These are phyloP conservation scores for Cucurbita maxima DNA, from an alignment of 306 rosid species.

Conservation along the genomic window DNA sequence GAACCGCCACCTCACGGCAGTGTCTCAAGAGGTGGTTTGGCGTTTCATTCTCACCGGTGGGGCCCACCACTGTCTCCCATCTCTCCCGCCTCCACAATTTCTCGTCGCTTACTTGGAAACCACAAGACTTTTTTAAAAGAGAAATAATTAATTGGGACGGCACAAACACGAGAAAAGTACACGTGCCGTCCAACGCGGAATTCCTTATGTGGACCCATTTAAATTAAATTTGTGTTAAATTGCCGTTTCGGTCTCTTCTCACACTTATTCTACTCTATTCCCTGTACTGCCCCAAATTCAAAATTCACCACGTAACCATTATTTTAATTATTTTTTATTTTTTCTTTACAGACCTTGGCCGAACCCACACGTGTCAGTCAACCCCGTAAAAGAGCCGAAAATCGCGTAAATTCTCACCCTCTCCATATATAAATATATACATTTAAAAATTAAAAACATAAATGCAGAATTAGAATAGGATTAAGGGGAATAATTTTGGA, in stretches of 20 bases:
- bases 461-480: too few species aligned
- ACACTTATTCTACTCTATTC: too few species aligned
- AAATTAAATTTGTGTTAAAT: too few species aligned
- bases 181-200: conserved; percentile 9
- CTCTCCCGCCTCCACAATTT: background rate
- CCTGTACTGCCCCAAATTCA: too few species aligned
- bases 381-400: background rate
- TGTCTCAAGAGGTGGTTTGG: background rate
- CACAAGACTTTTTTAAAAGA: background rate
- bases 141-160: background rate
- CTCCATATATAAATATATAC: too few species aligned
- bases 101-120: conserved; percentile 2
- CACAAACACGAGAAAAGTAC: background rate
- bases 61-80: background rate
- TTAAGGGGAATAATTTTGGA: background rate
- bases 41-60: background rate
- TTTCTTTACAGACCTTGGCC: background rate
- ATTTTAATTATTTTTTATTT: too few species aligned
- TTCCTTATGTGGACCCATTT: background rate
- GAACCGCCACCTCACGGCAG: conserved; percentile 5
- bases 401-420: background rate
- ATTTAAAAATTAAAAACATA: too few species aligned
- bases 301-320: too few species aligned
- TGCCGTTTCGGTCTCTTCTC: too few species aligned
- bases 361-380: background rate